Conservation (phyloP, 192 early-diverging fungal species). For the Rhizoclosmatium sp. region DNA sequence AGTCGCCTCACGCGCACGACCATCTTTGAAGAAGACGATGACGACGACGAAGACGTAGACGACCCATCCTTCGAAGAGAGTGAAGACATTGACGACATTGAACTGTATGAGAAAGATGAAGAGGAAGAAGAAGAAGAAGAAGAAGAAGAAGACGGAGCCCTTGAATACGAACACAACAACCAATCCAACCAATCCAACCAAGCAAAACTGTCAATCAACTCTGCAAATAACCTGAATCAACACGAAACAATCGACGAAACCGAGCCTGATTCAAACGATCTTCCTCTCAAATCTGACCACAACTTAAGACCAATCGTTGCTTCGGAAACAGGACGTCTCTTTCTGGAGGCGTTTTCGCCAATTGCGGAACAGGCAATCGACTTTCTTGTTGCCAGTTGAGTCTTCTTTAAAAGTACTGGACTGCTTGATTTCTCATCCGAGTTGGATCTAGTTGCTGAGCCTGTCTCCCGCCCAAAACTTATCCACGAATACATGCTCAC, state of each 20-base stretch:
- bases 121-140: background rate
- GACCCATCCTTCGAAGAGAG: background rate
- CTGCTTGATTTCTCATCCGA: conserved; percentile 57
- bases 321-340: conserved; percentile 81
- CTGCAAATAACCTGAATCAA: background rate
- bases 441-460: conserved; percentile 91
- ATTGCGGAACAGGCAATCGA: conserved; percentile 96
- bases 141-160: background rate
- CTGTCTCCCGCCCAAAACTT: conserved; percentile 65
- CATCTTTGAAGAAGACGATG: no score
- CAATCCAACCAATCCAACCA: background rate
- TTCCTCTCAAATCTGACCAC: conserved; percentile 85
- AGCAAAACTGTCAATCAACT: background rate
- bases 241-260: conserved; percentile 1
- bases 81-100: background rate
- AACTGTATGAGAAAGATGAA: background rate
- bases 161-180: background rate
- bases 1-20: no score
- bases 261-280: background rate
- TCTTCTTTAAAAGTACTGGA: background rate
- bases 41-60: no score
- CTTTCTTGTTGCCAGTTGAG: conserved; percentile 65
- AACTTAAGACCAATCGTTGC: conserved; percentile 91
- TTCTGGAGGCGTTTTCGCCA: conserved; percentile 96
- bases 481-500: conserved; percentile 95